Conservation (phyloP, 176 grass and related monocot species). For the Paspalum notatum region DNA sequence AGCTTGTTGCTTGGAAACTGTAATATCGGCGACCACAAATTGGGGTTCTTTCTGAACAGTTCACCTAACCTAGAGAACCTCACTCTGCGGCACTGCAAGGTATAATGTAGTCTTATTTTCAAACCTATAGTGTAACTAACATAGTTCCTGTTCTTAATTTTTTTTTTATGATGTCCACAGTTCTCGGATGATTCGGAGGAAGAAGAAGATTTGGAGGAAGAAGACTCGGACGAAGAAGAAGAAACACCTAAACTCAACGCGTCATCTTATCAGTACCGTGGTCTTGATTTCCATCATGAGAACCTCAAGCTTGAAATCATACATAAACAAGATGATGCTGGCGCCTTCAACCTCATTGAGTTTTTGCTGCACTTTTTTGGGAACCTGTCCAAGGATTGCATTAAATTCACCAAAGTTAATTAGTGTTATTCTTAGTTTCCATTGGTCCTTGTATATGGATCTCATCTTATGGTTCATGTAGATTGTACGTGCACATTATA, state of each 20-base stretch:
- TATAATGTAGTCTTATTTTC: neutral
- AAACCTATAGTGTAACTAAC: neutral
- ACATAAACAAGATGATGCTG: neutral
- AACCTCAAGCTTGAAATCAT: slow-evolving; percentile 17
- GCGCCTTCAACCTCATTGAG: neutral
- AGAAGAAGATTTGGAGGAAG: no score
- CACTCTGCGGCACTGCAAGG: neutral
- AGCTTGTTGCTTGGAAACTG: neutral
- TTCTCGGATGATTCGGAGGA: neutral
- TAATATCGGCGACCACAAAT: neutral
- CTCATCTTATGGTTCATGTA: neutral
- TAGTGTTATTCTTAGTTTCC: neutral
- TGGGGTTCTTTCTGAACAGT: neutral
- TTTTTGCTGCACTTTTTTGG: neutral
- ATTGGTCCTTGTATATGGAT: neutral
- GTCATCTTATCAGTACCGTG: neutral
- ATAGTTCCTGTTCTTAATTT: neutral
- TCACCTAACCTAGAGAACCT: neutral
- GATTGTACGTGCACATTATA: neutral
- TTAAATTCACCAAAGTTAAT: neutral
- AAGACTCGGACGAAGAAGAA: neutral
- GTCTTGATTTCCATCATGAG: neutral
- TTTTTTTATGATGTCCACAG: neutral
- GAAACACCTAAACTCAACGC: neutral
- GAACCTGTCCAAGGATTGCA: neutral